Percentiles rank a stretch among this genome's conserved stretches.
Evolutionary conservation across 768 basidiomycete genomes (phyloP).

Genomic region (Stropharia rugosoannulata): DNA sequence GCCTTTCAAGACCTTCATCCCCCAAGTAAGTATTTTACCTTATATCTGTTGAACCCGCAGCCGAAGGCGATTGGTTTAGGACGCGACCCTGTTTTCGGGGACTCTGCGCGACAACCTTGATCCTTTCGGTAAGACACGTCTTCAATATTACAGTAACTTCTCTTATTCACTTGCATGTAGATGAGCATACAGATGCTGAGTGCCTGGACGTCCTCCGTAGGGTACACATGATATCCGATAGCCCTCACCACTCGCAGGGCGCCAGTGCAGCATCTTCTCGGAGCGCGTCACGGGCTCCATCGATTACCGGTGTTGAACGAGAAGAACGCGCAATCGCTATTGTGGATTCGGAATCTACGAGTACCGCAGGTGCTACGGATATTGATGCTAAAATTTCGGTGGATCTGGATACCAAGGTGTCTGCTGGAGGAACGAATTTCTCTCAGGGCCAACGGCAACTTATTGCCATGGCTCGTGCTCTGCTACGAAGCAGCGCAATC

Average conservation of each 20-base stretch:
- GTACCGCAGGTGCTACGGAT: conserved; percentile 57
- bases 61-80: conserved; percentile 26
- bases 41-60: not conserved
- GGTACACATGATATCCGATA: conserved; percentile 71
- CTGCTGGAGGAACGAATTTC: conserved; percentile 87
- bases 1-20: conserved; percentile 68
- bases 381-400: conserved; percentile 56
- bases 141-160: not conserved
- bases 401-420: conserved; percentile 75
- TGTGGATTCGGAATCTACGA: conserved; percentile 38
- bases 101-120: conserved; percentile 75
- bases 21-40: conserved; percentile 40
- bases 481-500: conserved; percentile 68
- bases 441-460: conserved; percentile 91
- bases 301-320: conserved; percentile 36
- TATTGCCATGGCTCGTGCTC: conserved; percentile 82
- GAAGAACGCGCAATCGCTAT: conserved; percentile 25
- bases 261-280: conserved; percentile 48
- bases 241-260: conserved; percentile 46
- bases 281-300: conserved; percentile 40
- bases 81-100: conserved; percentile 79
- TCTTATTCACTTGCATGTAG: conserved; percentile 28
- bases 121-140: conserved; percentile 52
- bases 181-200: conserved; percentile 76
- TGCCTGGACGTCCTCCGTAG: conserved; percentile 79